These are phyloP conservation scores for Wickerhamiella kurtzmanii DNA, from an alignment of 805 yeast species.

Conservation along the genomic window DNA sequence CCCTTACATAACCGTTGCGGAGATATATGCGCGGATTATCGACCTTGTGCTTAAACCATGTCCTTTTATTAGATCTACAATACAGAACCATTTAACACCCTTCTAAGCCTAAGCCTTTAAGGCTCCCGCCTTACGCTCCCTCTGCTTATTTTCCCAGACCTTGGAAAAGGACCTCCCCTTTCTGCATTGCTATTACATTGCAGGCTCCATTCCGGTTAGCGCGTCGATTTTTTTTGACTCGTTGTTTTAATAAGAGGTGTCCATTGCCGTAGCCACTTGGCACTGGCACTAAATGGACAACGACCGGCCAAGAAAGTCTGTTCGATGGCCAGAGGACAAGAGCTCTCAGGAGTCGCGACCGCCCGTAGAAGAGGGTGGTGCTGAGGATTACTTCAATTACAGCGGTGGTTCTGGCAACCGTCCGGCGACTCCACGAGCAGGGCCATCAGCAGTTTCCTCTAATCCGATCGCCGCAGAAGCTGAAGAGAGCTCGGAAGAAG, in stretches of 20 bases:
- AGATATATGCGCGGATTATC: background rate
- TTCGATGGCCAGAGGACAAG: conserved; percentile 13
- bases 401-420: conserved; percentile 13
- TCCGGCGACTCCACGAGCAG: background rate
- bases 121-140: background rate
- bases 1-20: background rate
- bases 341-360: background rate
- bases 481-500: background rate
- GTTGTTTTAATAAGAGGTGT: background rate
- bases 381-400: conserved; percentile 11
- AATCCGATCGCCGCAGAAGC: background rate
- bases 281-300: background rate
- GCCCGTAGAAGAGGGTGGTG: too few species aligned
- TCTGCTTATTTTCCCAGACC: background rate
- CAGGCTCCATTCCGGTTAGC: background rate
- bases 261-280: background rate
- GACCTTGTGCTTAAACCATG: background rate
- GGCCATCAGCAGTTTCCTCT: background rate
- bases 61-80: too few species aligned
- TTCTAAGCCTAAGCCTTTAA: too few species aligned
- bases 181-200: background rate
- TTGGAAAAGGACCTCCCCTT: background rate
- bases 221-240: background rate
- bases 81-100: background rate
- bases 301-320: conserved; percentile 8